These are phyloP conservation scores for Pseudotulostoma volvatum DNA, from an alignment of 495 filamentous ascomycete genomes.

Conservation along the genomic window DNA sequence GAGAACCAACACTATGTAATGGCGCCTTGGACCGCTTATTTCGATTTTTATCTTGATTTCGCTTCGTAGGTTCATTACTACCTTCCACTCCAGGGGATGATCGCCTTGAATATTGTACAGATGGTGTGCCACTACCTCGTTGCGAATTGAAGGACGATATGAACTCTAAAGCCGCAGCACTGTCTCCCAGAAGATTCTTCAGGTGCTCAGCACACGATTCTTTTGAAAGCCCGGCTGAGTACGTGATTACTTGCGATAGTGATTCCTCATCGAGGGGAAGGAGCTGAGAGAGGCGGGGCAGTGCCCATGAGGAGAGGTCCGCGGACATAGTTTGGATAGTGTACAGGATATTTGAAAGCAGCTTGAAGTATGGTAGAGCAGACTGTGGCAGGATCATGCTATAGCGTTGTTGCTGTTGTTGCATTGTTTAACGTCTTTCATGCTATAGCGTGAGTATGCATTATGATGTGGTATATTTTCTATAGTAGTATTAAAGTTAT, in stretches of 20 bases:
- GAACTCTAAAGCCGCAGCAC: conserved; percentile 71
- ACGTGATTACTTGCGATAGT: conserved; percentile 64
- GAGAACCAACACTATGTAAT: conserved; percentile 42
- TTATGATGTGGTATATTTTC: too few relatives aligned
- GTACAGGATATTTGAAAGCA: too few relatives aligned
- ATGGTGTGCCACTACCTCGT: conserved; percentile 29
- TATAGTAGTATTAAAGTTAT: too few relatives aligned
- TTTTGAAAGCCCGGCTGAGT: conserved; percentile 55
- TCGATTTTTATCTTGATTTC: conserved; percentile 13
- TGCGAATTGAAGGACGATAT: conserved; percentile 79
- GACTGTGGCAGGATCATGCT: too few relatives aligned
- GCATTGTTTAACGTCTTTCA: too few relatives aligned
- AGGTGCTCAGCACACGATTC: conserved; percentile 67
- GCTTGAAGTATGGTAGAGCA: too few relatives aligned
- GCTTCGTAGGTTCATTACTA: conserved; percentile 7
- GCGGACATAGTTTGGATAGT: conserved; percentile 2
- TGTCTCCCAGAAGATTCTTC: conserved; percentile 75
- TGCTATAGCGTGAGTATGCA: too few relatives aligned
- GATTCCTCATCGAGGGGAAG: conserved; percentile 74
- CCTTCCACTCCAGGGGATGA: conserved; percentile 13
- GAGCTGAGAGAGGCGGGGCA: conserved; percentile 55
- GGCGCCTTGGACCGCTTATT: conserved; percentile 40
- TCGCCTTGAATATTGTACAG: conserved; percentile 9
- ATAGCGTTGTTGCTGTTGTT: too few relatives aligned
- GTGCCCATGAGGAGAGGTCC: conserved; percentile 33